Base-by-base conservation (phyloP, 441 rosid genomes). In the Bocquillonia castaneifolia region DNA sequence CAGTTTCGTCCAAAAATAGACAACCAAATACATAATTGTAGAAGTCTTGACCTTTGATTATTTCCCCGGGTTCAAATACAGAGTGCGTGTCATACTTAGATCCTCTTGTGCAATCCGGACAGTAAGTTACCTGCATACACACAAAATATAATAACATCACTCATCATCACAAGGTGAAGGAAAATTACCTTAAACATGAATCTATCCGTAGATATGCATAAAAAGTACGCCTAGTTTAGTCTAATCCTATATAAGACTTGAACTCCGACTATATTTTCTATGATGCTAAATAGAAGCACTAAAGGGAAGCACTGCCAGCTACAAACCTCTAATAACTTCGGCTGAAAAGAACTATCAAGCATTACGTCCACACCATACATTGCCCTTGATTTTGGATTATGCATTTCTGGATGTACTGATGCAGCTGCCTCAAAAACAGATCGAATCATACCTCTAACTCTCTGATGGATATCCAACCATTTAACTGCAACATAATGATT, bases 31-130 rank as follows among this genome's bases (percentile, higher is more conserved):
- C 88, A 25, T 81, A 64, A 67, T 93, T 93, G 83, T 78, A 91
- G 81, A 93, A 93, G 22, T 88, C 90, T 12, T 40, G 22, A 15
- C 88, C 93, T 79, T 77, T 88, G 55, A 86, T 29, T 3, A 52
- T 74, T 55, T 69, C 74, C 32, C 82, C 83, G 53, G 66, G 69
- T 71, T 91, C 84, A 66, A 67, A 42, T 40, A 89, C 40, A 22
- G 85, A 74, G 67, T 76, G 73, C 20, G 79, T 79, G 74, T 91
- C 91, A 58, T 86, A 93, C 70, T 83, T 86, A 86, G 93, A 91
- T 23, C 92, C 97, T 79, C 96, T 85, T 74, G 81, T 81, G 73
- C 96, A 93, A 75, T 93, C 99, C 5, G 99, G 99, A 71, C 99
- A 93, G 77, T 89, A 93, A 5, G 97, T 93, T 36, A 89, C 88